phyloP scores from a whole-genome alignment of 192 early-diverging fungal species.

The Linderina pennispora region DNA sequence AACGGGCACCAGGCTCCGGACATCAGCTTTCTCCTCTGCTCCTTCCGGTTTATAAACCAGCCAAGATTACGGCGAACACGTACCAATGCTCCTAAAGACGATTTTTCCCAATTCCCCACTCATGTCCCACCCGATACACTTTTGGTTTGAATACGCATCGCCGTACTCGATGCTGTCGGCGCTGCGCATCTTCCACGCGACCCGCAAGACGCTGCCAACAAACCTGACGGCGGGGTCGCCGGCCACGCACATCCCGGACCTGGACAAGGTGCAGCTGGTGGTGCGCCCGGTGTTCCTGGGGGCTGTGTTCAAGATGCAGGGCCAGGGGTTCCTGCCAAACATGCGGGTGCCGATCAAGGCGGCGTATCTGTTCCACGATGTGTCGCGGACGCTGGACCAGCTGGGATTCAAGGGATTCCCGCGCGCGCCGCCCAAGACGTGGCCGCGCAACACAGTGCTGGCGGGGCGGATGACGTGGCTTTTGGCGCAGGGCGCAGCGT shows the following conservation, averaged over 20 bases:
- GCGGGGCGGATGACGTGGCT: constrained; percentile 35
- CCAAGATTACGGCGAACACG: too few species aligned
- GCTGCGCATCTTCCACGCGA: constrained; percentile 24
- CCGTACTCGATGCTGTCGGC: constrained; percentile 46
- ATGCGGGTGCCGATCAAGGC: constrained; percentile 23
- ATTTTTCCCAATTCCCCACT: not conserved
- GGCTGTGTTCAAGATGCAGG: constrained; percentile 22
- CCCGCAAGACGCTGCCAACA: not conserved
- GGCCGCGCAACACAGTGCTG: constrained; percentile 30
- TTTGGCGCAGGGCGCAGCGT: constrained; percentile 22
- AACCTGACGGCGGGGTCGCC: constrained; percentile 1
- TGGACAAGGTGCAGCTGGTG: constrained; percentile 7
- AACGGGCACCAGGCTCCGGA: too few species aligned
- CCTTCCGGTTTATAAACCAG: too few species aligned
- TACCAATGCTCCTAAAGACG: too few species aligned
- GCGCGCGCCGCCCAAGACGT: not conserved
- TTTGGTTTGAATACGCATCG: constrained; percentile 47
- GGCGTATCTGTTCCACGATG: constrained; percentile 37
- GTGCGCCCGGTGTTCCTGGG: constrained; percentile 28
- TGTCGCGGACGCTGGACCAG: constrained; percentile 13
- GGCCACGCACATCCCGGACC: constrained; percentile 13
- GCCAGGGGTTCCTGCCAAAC: constrained; percentile 19
- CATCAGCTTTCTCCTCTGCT: too few species aligned
- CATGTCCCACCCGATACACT: constrained; percentile 13
- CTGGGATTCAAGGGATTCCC: constrained; percentile 28